Evolutionary conservation across 768 basidiomycete genomes (phyloP).

Genomic region (Leccinum arenicola): DNA sequence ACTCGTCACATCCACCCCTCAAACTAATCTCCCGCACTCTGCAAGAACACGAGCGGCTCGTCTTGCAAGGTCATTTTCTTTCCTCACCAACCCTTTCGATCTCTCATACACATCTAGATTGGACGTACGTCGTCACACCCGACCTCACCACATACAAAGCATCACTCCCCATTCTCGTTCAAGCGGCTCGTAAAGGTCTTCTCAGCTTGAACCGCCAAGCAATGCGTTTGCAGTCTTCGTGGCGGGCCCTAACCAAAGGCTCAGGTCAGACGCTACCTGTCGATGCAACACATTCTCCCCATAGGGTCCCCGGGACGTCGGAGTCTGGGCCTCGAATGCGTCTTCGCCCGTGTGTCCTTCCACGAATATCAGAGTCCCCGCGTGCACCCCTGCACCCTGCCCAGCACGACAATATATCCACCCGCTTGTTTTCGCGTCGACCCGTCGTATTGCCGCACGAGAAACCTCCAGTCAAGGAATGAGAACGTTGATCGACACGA

Average conservation of each 20-base stretch:
- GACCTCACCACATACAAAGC: conserved; percentile 22
- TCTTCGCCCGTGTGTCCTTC: not conserved
- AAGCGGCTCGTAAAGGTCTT: conserved; percentile 22
- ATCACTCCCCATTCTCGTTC: conserved; percentile 24
- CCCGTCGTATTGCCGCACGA: not conserved
- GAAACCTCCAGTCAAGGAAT: not conserved
- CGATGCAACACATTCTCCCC: not conserved
- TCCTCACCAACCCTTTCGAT: not conserved
- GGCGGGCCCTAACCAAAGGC: conserved; percentile 6
- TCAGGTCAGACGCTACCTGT: not conserved
- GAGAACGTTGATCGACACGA: not conserved
- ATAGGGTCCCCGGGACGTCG: not conserved
- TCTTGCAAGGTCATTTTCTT: conserved; percentile 19
- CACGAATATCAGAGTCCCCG: not conserved
- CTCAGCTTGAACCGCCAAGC: conserved; percentile 9
- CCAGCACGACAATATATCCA: not conserved
- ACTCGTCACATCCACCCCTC: conserved; percentile 4
- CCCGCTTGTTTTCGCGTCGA: conserved; percentile 1
- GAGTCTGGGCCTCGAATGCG: not conserved
- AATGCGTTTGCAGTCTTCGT: conserved; percentile 10
- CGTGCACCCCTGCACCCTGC: not conserved
- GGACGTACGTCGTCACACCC: conserved; percentile 30
- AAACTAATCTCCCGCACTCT: not conserved
- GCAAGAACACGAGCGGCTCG: not conserved
- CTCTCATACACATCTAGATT: conserved; percentile 13